A percentile compares a stretch with the other conserved stretches of the same genome.
Evolutionary conservation across 768 basidiomycete species (phyloP).

Genomic region (Panaeolus papilionaceus): DNA sequence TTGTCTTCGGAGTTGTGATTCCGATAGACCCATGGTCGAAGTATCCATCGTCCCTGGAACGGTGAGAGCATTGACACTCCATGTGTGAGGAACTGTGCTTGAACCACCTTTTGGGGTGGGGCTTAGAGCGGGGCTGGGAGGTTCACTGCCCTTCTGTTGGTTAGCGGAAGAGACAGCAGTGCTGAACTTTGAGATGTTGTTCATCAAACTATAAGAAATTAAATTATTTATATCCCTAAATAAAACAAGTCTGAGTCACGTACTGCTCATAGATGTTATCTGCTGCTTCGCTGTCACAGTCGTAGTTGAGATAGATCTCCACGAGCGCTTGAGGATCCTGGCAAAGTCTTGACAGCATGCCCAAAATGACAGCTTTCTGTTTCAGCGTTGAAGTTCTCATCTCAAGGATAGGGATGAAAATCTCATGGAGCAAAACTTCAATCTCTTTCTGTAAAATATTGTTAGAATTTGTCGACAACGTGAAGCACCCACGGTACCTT

Average conservation of each 20-base stretch:
- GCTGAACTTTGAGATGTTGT: slow-evolving; percentile 93
- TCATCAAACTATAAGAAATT: slow-evolving; percentile 71
- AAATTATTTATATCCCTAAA: slow-evolving; percentile 7
- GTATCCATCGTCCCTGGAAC: slow-evolving; percentile 74
- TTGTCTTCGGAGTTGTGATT: slow-evolving; percentile 85
- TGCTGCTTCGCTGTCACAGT: slow-evolving; percentile 92
- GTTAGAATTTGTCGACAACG: slow-evolving; percentile 20
- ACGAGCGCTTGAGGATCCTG: slow-evolving; percentile 98
- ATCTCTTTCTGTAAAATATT: slow-evolving; percentile 86
- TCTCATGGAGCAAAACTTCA: slow-evolving; percentile 97
- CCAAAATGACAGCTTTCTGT: slow-evolving; percentile 92
- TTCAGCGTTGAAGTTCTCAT: slow-evolving; percentile 96
- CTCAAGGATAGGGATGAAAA: slow-evolving; percentile 97
- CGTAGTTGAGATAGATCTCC: slow-evolving; percentile 98
- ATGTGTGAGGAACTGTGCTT: slow-evolving; percentile 54
- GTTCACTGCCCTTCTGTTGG: slow-evolving; percentile 59
- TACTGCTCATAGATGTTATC: slow-evolving; percentile 98
- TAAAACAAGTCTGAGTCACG: slow-evolving; percentile 29
- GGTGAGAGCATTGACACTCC: slow-evolving; percentile 68
- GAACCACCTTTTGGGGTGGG: slow-evolving; percentile 52
- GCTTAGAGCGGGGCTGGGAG: slow-evolving; percentile 64
- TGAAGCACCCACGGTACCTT: slow-evolving; percentile 62
- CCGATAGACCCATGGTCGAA: slow-evolving; percentile 72
- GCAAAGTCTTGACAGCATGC: slow-evolving; percentile 86
- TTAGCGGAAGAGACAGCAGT: slow-evolving; percentile 56